Conservation (phyloP, 1,284 basidiomycete species). For the Sphaerobolus stellatus region DNA sequence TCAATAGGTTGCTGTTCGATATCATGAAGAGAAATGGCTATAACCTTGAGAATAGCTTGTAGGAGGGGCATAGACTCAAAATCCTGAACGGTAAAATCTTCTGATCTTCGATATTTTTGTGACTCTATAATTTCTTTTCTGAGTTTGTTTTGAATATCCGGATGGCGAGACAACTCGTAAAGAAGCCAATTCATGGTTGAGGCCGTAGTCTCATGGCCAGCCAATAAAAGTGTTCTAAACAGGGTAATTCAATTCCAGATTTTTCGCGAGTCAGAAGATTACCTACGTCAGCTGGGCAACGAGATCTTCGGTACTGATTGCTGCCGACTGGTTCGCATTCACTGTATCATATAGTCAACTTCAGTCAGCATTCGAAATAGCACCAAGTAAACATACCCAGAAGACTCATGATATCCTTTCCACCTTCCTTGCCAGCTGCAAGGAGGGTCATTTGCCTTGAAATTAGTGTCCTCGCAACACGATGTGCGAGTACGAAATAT, state of each 20-base stretch:
- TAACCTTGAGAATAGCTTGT: neutral
- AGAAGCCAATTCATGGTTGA: conserved; percentile 40
- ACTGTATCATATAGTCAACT: neutral
- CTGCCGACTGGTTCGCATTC: no score
- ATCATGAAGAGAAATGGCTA: conserved; percentile 19
- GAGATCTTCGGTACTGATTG: no score
- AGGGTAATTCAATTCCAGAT: no score
- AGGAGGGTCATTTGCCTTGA: no score
- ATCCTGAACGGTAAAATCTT: conserved; percentile 21
- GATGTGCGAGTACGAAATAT: neutral
- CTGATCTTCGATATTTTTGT: conserved; percentile 7
- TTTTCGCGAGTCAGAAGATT: no score
- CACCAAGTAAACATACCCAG: no score
- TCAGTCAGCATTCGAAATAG: no score
- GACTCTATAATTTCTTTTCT: conserved; percentile 21
- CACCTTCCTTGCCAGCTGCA: no score
- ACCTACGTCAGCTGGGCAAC: no score
- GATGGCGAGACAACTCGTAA: conserved; percentile 35
- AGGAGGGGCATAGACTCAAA: conserved; percentile 18
- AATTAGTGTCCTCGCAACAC: no score
- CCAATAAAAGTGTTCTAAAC: conserved; percentile 34
- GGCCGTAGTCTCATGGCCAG: conserved; percentile 42
- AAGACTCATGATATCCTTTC: no score
- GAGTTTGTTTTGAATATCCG: conserved; percentile 22
- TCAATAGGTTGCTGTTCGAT: neutral